These are phyloP conservation scores for Saururus chinensis DNA, from an alignment of 164 flowering plant species.

Conservation along the genomic window DNA sequence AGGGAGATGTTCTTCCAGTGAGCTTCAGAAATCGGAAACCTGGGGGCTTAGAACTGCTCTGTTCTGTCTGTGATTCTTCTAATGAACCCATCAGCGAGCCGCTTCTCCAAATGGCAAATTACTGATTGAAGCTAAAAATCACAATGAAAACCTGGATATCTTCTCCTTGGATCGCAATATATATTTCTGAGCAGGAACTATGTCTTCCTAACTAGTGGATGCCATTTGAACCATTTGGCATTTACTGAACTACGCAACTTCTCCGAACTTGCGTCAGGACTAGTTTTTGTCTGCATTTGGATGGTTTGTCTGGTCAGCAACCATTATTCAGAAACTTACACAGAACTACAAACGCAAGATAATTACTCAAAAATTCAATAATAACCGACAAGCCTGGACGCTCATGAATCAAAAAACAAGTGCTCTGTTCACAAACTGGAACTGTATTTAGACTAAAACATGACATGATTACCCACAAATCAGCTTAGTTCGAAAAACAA, in stretches of 20 bases:
- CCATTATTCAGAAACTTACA: neutral
- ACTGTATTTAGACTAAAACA: too few species aligned
- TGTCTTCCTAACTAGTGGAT: neutral
- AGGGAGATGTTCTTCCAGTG: conserved; percentile 22
- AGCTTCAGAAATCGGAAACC: conserved; percentile 47
- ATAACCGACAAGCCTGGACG: too few species aligned
- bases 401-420: too few species aligned
- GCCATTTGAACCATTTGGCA: neutral
- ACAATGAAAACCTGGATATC: neutral
- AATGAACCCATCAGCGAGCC: conserved; percentile 19
- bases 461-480: too few species aligned
- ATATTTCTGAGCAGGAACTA: neutral
- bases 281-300: neutral
- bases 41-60: conserved; percentile 32
- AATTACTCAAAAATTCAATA: neutral
- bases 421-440: too few species aligned
- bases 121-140: neutral
- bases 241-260: neutral
- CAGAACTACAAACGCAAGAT: too few species aligned
- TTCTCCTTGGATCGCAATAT: neutral
- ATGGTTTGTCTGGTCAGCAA: neutral
- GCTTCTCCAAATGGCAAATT: neutral
- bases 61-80: conserved; percentile 8
- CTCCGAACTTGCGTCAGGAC: neutral
- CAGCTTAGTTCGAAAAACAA: too few species aligned